Base-by-base conservation (phyloP, 208 protist genomes). In the Crithidia bombi region DNA sequence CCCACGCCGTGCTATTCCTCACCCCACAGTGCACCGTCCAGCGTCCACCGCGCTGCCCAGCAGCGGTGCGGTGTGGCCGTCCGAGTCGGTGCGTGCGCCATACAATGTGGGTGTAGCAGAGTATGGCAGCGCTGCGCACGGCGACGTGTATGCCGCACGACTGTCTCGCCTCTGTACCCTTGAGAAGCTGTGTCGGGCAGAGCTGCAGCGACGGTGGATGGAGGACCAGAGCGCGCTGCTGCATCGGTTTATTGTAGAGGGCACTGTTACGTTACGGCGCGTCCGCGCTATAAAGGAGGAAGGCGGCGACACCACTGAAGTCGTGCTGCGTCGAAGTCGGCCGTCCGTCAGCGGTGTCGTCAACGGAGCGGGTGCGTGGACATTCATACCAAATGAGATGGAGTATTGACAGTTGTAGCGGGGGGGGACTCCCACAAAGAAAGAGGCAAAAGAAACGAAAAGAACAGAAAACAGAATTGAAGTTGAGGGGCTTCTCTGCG, bases 241-340 rank as follows among this genome's bases (percentile, higher is more conserved):
- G 56, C 76, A 77, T 61, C 35, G 41, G 33, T 81, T 81, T 33
- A 49, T 81, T 15, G 47, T 81, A 0, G 70, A 81, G 36, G 76
- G 76, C 44, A 81, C 76, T 19, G 64, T 52, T 3, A 12, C 58
- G 19, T 36, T 81, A 44, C 62, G 67, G 49, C 10, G 50, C 36
- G 57, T 51, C 44, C 43, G 39, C 5, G 30, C 28, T 21, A 36
- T 19, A 19, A 17, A 6, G 3, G 54, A 35, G 19, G 54, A 4
- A 7, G 41, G 17, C 5, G 41, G 7, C 25, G 12, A 23, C 11
- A 3, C 4, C 23, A n/a, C 36, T 35, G 12, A 3, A 25, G 15
- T 14, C 3, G 23, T 2, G 5, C 57, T 6, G 28, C 41, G n/a
- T 3, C 44, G 32, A 30, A 19, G 32, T 2, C 25, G 5, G 49